These are phyloP conservation scores for Solanum neorickii DNA, from an alignment of 257 asterid genomes.

Conservation along the genomic window DNA sequence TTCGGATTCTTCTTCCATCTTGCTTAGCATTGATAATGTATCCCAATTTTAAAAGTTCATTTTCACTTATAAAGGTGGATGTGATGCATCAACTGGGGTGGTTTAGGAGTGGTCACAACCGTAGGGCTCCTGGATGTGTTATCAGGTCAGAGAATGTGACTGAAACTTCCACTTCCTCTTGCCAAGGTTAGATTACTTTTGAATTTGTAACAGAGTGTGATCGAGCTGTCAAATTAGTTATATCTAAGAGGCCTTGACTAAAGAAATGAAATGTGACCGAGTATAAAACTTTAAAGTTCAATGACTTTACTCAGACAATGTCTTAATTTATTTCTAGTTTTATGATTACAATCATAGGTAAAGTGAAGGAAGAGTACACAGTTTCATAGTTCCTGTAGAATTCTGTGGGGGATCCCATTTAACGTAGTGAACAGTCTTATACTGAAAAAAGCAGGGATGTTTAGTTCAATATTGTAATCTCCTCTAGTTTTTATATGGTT, in stretches of 20 bases:
- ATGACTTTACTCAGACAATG: not conserved
- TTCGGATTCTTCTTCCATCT: not conserved
- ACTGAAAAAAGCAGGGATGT: not conserved
- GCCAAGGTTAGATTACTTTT: not conserved
- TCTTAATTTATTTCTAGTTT: not conserved
- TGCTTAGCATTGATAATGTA: not conserved
- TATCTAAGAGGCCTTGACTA: not conserved
- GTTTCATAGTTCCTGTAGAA: not conserved
- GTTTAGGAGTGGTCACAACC: constrained; percentile 4
- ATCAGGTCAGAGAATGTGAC: constrained; percentile 18
- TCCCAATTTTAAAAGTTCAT: not conserved
- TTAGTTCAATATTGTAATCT: not conserved
- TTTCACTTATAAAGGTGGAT: not conserved
- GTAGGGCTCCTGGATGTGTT: not conserved
- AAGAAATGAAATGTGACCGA: not conserved
- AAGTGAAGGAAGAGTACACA: not conserved
- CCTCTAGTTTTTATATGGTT: not conserved
- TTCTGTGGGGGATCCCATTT: not conserved
- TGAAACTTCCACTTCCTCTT: constrained; percentile 8
- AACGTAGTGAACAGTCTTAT: not conserved
- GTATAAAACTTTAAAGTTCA: not conserved
- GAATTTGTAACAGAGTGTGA: too few relatives aligned
- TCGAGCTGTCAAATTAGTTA: not conserved
- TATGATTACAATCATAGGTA: not conserved
- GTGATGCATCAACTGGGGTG: constrained; percentile 15